Conservation (phyloP, 352 stramenopile species). For the Pythium graminicola region DNA sequence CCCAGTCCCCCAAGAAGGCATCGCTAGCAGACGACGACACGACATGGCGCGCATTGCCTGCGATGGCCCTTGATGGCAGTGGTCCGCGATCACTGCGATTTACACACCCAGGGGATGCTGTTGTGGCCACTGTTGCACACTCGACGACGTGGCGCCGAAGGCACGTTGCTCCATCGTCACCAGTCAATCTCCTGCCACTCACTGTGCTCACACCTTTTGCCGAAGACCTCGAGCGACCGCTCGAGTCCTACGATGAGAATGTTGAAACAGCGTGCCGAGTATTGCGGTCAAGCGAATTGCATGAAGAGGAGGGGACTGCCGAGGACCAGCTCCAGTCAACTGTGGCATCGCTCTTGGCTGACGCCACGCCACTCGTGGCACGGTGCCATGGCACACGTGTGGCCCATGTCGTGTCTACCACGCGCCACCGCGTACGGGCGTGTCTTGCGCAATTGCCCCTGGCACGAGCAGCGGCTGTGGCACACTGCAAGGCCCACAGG, state of each 20-base stretch:
- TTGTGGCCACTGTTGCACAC: slow-evolving; percentile 41
- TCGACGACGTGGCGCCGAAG: slow-evolving; percentile 64
- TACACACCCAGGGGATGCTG: slow-evolving; percentile 29
- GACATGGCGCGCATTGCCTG: slow-evolving; percentile 4
- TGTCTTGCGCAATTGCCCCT: slow-evolving; percentile 12
- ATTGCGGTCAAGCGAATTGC: neutral
- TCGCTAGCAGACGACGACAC: neutral
- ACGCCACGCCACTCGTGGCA: slow-evolving; percentile 23
- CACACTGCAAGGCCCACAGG: neutral
- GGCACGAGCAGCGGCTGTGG: neutral
- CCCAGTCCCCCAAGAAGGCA: slow-evolving; percentile 26
- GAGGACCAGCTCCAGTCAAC: slow-evolving; percentile 26
- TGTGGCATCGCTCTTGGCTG: slow-evolving; percentile 33
- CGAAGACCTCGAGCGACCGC: slow-evolving; percentile 26
- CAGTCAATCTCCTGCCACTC: slow-evolving; percentile 36
- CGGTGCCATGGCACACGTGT: slow-evolving; percentile 17
- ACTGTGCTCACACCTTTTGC: slow-evolving; percentile 28
- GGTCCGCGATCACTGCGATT: slow-evolving; percentile 23
- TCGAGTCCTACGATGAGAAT: slow-evolving; percentile 38
- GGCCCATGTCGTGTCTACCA: slow-evolving; percentile 14
- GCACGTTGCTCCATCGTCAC: slow-evolving; percentile 26
- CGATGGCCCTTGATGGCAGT: slow-evolving; percentile 13
- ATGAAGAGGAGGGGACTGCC: neutral
- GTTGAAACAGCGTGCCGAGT: slow-evolving; percentile 15
- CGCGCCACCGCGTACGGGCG: slow-evolving; percentile 15